A percentile compares a stretch with the other conserved stretches of the same genome.
phyloP scores from a whole-genome alignment of 225 moss, liverwort and hornwort genomes.

The Polytrichum formosum region DNA sequence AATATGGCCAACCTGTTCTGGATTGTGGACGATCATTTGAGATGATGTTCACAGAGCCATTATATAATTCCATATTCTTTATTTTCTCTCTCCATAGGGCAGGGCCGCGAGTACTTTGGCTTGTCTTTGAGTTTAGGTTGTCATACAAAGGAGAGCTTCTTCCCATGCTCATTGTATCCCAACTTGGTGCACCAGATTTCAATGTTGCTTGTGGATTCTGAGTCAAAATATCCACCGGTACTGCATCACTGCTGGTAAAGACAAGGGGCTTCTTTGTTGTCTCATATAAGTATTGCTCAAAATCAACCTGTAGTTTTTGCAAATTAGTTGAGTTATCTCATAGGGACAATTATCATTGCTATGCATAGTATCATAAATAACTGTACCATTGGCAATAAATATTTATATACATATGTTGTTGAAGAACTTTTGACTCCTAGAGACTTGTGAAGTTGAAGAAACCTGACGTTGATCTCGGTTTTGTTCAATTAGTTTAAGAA shows the following conservation, averaged over 20 bases:
- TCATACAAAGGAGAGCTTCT: conserved; percentile 1
- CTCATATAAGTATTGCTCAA: conserved; percentile 1
- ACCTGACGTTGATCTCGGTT: conserved; percentile 55
- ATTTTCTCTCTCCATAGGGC: neutral
- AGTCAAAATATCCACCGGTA: no score
- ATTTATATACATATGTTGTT: no score
- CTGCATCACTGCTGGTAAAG: no score
- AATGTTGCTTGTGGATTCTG: no score
- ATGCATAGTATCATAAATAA: no score
- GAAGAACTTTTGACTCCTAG: no score
- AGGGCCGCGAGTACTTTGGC: neutral
- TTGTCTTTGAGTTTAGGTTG: neutral
- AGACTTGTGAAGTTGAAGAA: neutral
- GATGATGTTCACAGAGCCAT: neutral
- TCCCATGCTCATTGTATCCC: neutral
- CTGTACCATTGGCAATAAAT: no score
- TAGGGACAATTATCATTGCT: neutral
- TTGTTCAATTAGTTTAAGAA: conserved; percentile 51
- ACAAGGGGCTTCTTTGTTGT: no score
- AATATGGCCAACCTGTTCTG: neutral
- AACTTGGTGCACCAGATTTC: neutral
- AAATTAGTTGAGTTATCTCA: neutral
- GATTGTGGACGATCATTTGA: neutral
- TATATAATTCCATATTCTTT: neutral
- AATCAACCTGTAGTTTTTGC: neutral